Percentiles rank a stretch among this genome's conserved stretches.
Evolutionary conservation across 768 basidiomycete species (phyloP).

Genomic region (Podaxis carcinomalis): DNA sequence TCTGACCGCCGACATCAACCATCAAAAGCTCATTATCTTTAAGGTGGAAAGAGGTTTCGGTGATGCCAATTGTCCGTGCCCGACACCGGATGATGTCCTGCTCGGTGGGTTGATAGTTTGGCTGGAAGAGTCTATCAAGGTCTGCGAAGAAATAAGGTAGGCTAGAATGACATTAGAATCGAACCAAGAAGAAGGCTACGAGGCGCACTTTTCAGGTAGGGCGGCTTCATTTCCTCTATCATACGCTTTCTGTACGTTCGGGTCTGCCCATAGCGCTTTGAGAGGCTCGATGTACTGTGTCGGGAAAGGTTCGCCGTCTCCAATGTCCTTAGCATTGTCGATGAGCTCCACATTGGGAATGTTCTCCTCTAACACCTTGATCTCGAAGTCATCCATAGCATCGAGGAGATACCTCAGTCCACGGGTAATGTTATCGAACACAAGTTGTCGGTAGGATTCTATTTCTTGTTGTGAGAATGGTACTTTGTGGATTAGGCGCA

Average conservation of each 20-base stretch:
- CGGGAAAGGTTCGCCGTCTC: constrained; percentile 82
- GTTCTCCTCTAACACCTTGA: constrained; percentile 66
- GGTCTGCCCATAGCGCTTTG: constrained; percentile 71
- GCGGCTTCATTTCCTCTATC: constrained; percentile 86
- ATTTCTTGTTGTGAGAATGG: constrained; percentile 81
- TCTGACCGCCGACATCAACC: constrained; percentile 93
- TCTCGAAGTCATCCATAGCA: constrained; percentile 85
- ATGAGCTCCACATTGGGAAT: constrained; percentile 55
- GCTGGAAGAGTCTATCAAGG: constrained; percentile 75
- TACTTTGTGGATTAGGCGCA: constrained; percentile 90
- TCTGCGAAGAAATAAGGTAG: constrained; percentile 74
- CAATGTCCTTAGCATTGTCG: constrained; percentile 64
- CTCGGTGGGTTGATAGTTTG: constrained; percentile 68
- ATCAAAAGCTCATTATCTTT: constrained; percentile 83
- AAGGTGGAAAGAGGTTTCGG: constrained; percentile 79
- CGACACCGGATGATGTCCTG: constrained; percentile 87
- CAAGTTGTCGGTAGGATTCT: constrained; percentile 86
- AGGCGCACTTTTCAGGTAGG: constrained; percentile 81
- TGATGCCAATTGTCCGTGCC: constrained; percentile 88
- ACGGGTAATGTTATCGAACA: constrained; percentile 87
- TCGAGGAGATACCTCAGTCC: constrained; percentile 83
- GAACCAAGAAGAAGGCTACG: not conserved
- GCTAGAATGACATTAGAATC: constrained; percentile 29
- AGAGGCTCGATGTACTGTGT: constrained; percentile 61
- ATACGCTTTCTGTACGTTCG: constrained; percentile 71